A percentile compares a stretch with the other conserved stretches of the same genome.
Conservation (phyloP, 2,329 filamentous ascomycete species). For the Aspergillus niger region DNA sequence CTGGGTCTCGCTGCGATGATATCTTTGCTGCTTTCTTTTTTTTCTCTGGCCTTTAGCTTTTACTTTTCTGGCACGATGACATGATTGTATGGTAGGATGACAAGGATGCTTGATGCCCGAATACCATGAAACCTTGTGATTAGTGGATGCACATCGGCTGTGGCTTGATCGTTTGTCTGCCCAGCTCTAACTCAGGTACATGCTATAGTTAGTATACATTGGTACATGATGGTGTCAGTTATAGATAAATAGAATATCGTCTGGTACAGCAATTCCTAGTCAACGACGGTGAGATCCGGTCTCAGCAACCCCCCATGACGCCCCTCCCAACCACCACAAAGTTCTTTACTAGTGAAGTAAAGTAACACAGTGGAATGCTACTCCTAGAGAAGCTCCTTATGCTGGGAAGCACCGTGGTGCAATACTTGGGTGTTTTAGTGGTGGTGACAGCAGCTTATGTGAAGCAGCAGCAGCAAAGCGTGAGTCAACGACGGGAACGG, state of each 20-base stretch:
- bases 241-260: no score
- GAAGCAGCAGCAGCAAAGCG: constrained; percentile 3
- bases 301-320: no score
- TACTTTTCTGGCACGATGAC: constrained; percentile 3
- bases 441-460: constrained; percentile 29
- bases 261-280: no score
- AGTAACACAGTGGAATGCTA: no score
- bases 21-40: neutral
- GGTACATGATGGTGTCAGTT: no score
- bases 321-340: no score
- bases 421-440: no score
- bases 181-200: constrained; percentile 1
- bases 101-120: constrained; percentile 8
- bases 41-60: neutral
- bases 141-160: neutral
- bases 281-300: no score
- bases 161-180: neutral
- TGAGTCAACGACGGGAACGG: constrained; percentile 30
- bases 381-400: no score
- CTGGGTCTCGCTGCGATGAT: constrained; percentile 6
- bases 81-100: constrained; percentile 10
- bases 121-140: constrained; percentile 5
- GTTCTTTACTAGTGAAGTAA: no score
- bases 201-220: neutral
- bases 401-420: no score